Evolutionary conservation across 768 basidiomycete species (phyloP), one percentile per base, ranked within the genome.

Genomic region (Coprinellus micaceus): DNA sequence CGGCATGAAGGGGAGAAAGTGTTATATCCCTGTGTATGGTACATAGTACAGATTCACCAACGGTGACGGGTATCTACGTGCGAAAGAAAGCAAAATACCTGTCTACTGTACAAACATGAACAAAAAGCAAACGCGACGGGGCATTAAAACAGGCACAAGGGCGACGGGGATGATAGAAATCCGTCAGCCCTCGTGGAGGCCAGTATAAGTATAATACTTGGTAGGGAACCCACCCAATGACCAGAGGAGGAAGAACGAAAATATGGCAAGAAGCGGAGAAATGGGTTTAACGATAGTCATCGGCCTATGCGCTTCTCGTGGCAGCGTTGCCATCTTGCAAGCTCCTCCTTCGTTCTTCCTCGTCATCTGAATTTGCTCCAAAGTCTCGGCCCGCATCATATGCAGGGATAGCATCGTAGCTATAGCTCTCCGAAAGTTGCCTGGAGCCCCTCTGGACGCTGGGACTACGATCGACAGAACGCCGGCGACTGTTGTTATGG

Each of bases 321-420:
- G 33, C 6, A 13, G 33, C 33, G 13, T 33, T 33, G 13, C 33
- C 33, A 6, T 33, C 33, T 33, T 13, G 33, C 7, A 33, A 13
- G 33, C 13, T 13, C 19, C 7, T 43, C 40, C 40, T 43, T 17
- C 40, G 5, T 17, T 43, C 40, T 5, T 43, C 40, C 40, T 43
- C 40, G 7, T 43, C 15, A 15, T 43, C 33, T 6, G 33, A 33
- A 13, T 33, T 6, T 17, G 5, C 40, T 9, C 40, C 40, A 10
- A 29, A 21, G 13, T 43, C 44, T 10, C 37, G 7, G 21, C 47
- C 46, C 3, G 15, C 46, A 7, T 56, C 55, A 49, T 24, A 29
- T 4, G 26, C 44, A 15, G 55, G 25, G 15, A 56, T 21, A 22
- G 55, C 48, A 22, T 56, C 48, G 41, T 56, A 56, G 19, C 49